Evolutionary conservation across 2,329 filamentous ascomycete species (phyloP).

Genomic region (Cadophora sp.): DNA sequence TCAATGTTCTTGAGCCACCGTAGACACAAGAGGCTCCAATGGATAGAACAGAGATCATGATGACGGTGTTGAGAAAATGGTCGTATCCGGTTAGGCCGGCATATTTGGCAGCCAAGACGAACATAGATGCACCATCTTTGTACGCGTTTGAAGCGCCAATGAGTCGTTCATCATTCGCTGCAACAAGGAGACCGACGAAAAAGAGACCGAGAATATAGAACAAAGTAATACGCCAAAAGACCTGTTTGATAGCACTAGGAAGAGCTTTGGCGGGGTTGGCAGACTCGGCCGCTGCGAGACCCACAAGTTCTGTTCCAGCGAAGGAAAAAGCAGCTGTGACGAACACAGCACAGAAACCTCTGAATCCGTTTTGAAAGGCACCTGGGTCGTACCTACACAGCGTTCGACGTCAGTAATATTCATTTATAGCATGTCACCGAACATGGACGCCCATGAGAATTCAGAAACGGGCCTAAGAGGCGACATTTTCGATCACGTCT

Average conservation of each 20-base stretch:
- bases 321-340: slow-evolving; percentile 79
- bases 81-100: not conserved
- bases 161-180: not conserved
- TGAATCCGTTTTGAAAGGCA: slow-evolving; percentile 81
- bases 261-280: slow-evolving; percentile 78
- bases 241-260: slow-evolving; percentile 86
- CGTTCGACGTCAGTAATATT: not conserved
- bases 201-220: slow-evolving; percentile 89
- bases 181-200: slow-evolving; percentile 5
- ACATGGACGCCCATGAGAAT: too few species aligned
- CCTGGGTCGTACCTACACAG: not conserved
- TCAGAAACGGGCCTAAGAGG: too few species aligned
- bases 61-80: not conserved
- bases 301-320: slow-evolving; percentile 77
- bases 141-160: not conserved
- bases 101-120: slow-evolving; percentile 12
- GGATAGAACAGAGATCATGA: slow-evolving; percentile 4
- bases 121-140: slow-evolving; percentile 11
- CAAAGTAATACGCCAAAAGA: slow-evolving; percentile 89
- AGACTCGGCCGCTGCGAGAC: slow-evolving; percentile 77
- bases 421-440: not conserved
- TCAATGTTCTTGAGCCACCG: slow-evolving; percentile 10
- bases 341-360: slow-evolving; percentile 77
- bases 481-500: not conserved
- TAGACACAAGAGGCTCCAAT: slow-evolving; percentile 8